These are phyloP conservation scores for Volutella citrinella DNA, from an alignment of 2,329 filamentous ascomycete species.

Conservation along the genomic window DNA sequence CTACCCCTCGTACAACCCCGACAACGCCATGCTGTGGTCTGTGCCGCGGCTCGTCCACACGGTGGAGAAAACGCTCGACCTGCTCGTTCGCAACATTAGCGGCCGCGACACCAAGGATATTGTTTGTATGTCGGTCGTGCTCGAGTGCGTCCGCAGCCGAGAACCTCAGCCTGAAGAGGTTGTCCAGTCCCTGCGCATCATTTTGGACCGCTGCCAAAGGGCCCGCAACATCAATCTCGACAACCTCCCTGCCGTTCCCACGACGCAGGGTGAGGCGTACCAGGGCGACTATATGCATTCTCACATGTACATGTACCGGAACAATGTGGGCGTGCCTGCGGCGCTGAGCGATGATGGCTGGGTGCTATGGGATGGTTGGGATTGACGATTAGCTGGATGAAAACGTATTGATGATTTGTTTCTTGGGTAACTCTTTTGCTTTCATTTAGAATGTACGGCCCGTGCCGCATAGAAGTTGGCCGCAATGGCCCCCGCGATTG, in stretches of 20 bases:
- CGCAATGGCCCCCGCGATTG: too few relatives aligned
- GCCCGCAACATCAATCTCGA: slow-evolving; percentile 43
- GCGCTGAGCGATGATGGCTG: slow-evolving; percentile 31
- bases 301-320: slow-evolving; percentile 29
- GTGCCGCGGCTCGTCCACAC: slow-evolving; percentile 37
- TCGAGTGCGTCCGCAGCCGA: slow-evolving; percentile 41
- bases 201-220: slow-evolving; percentile 44
- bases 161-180: slow-evolving; percentile 43
- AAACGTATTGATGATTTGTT: too few relatives aligned
- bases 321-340: slow-evolving; percentile 24
- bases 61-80: slow-evolving; percentile 46
- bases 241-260: slow-evolving; percentile 19
- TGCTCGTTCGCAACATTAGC: slow-evolving; percentile 43
- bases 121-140: slow-evolving; percentile 45
- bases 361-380: slow-evolving; percentile 41
- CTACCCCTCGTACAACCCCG: slow-evolving; percentile 30
- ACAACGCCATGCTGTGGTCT: slow-evolving; percentile 41
- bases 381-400: too few relatives aligned
- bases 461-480: too few relatives aligned
- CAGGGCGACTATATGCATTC: slow-evolving; percentile 27
- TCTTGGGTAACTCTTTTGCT: too few relatives aligned
- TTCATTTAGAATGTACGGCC: too few relatives aligned
- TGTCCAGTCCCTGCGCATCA: slow-evolving; percentile 36
- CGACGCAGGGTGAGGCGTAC: slow-evolving; percentile 14
- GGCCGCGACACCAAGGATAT: slow-evolving; percentile 51